Base-by-base conservation (phyloP, 1,284 basidiomycete genomes). In the Leccinum solheimii region DNA sequence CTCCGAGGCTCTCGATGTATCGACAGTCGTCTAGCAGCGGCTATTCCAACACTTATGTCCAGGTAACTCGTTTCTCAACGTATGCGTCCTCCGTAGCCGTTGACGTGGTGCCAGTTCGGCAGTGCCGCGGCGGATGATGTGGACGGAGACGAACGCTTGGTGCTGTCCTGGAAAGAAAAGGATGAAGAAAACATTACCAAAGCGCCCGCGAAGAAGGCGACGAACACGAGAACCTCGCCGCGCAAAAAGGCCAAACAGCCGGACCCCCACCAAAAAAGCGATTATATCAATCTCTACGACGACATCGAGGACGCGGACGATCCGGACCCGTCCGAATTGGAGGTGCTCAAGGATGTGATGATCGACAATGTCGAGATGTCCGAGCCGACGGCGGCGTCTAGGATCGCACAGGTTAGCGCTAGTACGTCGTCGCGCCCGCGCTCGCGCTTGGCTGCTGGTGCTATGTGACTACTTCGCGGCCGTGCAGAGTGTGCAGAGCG, bases 1-100 rank as follows among this genome's bases (percentile, higher is more conserved):
- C 11, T 72, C 75, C 36, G 69, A 81, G 48, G 78, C 76, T 60
- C 65, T 64, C 62, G 75, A 78, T 62, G 62, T 68, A 70, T 64
- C 50, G 79, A 76, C 45, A 84, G 64, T 66, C 75, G 74, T 65
- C 68, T 45, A 40, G 75, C 75, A 59, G 80, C 77, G 73, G 72
- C 1, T 77, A 65, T 40, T 68, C 63, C 2, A 72, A 72, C 16
- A 55, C 65, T 0, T 75, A 74, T 26, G 64, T 76, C 49, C 60
- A 75, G 64, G 75, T 74, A 59, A 51, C 1, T 32, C 1, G 0
- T 26, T 2, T 52, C n/a, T 48, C 21, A 48, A 48, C 13, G 11
- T 14, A 10, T 6, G 11, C 48, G n/a, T 53, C 6, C 10, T 23
- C 11, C 5, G 16, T 53, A 23, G 32, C 51, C 1, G 21, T 50